Evolutionary conservation across 1,284 basidiomycete genomes (phyloP).

Genomic region (Austroboletus niveus): DNA sequence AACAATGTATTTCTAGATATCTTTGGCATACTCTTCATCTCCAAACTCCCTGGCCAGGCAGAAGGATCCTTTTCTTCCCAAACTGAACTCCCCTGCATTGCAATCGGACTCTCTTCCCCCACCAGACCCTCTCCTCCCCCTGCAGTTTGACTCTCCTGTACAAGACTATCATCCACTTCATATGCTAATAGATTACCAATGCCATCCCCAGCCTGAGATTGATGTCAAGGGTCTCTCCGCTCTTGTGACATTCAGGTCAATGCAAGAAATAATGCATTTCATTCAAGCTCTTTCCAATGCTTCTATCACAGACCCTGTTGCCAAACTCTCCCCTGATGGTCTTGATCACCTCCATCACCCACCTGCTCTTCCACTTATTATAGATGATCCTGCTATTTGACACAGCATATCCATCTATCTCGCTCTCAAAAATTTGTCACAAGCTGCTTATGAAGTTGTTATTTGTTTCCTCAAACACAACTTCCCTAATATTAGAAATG

Average conservation of each 20-base stretch:
- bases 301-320: not conserved
- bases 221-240: not conserved
- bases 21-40: too few species aligned
- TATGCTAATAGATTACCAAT: not conserved
- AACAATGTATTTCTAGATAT: too few species aligned
- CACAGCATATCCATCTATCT: slow-evolving; percentile 6
- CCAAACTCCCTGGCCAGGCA: too few species aligned
- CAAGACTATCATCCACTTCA: not conserved
- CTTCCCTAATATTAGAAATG: not conserved
- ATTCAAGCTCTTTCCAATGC: not conserved
- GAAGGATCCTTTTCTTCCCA: too few species aligned
- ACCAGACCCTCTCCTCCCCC: too few species aligned
- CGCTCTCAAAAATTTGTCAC: slow-evolving; percentile 1
- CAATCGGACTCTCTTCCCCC: too few species aligned
- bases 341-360: not conserved
- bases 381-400: not conserved
- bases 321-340: not conserved
- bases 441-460: slow-evolving; percentile 5
- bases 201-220: not conserved
- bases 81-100: too few species aligned
- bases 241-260: not conserved
- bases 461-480: not conserved
- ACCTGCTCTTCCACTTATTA: not conserved
- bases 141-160: not conserved
- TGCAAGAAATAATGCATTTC: slow-evolving; percentile 1